Percentiles rank a stretch among this genome's conserved stretches.
Evolutionary conservation across 2,329 filamentous ascomycete genomes (phyloP).

Genomic region (Shiraia sp.): DNA sequence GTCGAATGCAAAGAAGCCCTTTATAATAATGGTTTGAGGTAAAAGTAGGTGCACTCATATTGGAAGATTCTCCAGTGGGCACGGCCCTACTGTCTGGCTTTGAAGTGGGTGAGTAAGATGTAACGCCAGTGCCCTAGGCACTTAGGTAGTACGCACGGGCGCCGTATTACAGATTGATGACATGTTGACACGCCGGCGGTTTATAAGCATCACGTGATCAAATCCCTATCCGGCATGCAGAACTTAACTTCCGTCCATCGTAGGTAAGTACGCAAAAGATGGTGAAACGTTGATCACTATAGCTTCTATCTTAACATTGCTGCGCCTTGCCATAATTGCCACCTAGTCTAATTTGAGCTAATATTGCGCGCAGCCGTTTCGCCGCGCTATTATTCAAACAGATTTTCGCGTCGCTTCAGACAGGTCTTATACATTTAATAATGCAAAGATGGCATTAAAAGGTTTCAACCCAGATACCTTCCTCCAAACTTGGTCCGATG

Average conservation of each 20-base stretch:
- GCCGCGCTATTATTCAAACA: no score
- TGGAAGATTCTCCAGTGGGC: constrained; percentile 26
- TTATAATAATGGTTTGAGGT: constrained; percentile 31
- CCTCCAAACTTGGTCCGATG: constrained; percentile 49
- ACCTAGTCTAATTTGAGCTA: no score
- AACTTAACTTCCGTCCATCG: no score
- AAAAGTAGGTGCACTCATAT: constrained; percentile 25
- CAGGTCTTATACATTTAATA: background rate
- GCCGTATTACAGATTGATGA: constrained; percentile 43
- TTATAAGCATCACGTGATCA: constrained; percentile 31
- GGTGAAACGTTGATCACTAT: no score
- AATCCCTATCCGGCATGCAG: constrained; percentile 14
- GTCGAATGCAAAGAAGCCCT: constrained; percentile 12
- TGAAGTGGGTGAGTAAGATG: constrained; percentile 42
- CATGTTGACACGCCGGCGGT: no score
- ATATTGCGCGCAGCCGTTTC: no score
- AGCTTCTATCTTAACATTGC: no score
- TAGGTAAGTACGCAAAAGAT: no score
- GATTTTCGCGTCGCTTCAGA: no score
- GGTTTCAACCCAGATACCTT: constrained; percentile 53
- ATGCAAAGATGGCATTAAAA: constrained; percentile 24
- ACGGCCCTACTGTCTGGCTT: constrained; percentile 18
- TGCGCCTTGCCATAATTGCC: no score
- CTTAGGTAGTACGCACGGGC: no score
- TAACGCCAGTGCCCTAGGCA: no score